phyloP scores from a whole-genome alignment of 2,329 filamentous ascomycete species.

The Penicillium sp. region DNA sequence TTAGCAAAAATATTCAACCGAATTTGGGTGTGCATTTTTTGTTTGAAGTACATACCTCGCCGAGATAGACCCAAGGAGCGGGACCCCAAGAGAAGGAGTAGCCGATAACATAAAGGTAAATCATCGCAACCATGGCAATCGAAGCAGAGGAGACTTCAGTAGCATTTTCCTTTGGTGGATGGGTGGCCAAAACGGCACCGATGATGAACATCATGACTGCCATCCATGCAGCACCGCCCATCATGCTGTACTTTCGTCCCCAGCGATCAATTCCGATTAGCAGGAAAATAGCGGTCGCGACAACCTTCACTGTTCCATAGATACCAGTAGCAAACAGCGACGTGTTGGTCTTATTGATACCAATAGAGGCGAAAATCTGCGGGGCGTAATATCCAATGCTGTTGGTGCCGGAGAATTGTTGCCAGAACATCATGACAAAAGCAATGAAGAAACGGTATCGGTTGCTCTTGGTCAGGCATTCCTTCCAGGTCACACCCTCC shows the following conservation, averaged over 20 bases:
- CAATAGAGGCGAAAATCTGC: constrained; percentile 43
- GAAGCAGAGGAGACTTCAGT: constrained; percentile 35
- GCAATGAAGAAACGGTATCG: constrained; percentile 42
- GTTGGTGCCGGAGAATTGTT: constrained; percentile 47
- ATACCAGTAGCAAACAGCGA: constrained; percentile 44
- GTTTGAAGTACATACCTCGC: constrained; percentile 37
- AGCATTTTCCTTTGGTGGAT: constrained; percentile 35
- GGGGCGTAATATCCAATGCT: constrained; percentile 46
- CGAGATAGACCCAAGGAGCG: constrained; percentile 39
- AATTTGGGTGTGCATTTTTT: too few relatives aligned
- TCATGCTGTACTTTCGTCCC: constrained; percentile 40
- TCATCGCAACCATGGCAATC: constrained; percentile 50
- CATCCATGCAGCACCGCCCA: constrained; percentile 42
- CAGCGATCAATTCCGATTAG: constrained; percentile 44
- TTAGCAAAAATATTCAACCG: neutral
- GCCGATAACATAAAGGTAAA: constrained; percentile 53
- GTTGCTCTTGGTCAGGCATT: constrained; percentile 45
- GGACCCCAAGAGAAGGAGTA: constrained; percentile 34
- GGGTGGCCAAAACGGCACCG: constrained; percentile 36
- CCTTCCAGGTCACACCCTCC: constrained; percentile 48
- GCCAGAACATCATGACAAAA: constrained; percentile 46
- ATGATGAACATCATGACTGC: constrained; percentile 46
- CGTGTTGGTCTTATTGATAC: constrained; percentile 36
- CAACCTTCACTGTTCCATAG: constrained; percentile 45
- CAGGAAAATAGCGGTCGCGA: constrained; percentile 42